These are phyloP conservation scores for Emmonsiellopsis sp. DNA, from an alignment of 2,329 filamentous ascomycete species.

Conservation along the genomic window DNA sequence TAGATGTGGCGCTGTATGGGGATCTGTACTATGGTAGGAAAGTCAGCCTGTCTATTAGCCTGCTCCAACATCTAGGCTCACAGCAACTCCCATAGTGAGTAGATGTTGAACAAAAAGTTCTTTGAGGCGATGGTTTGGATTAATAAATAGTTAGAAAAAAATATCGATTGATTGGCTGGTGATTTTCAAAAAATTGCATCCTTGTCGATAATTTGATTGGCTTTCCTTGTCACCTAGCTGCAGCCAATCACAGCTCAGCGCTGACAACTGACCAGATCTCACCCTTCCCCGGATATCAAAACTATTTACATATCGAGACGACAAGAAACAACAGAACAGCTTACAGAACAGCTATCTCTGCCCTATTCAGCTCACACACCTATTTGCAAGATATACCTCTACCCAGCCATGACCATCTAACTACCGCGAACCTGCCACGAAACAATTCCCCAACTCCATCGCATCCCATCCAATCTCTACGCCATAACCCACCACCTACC, in stretches of 20 bases:
- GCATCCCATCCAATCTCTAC: not conserved
- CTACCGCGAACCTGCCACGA: not conserved
- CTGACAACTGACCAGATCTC: not conserved
- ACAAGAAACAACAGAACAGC: not conserved
- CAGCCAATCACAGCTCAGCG: not conserved
- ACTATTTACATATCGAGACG: not conserved
- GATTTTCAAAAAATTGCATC: no score
- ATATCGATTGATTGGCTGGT: no score
- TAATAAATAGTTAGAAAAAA: no score
- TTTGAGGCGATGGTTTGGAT: no score
- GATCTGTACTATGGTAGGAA: not conserved
- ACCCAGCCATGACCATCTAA: not conserved
- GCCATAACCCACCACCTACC: conserved; percentile 46
- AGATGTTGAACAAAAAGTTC: no score
- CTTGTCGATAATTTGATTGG: no score
- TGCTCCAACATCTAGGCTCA: no score
- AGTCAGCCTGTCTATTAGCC: no score
- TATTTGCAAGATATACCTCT: not conserved
- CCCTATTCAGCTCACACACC: not conserved
- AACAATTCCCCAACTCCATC: not conserved
- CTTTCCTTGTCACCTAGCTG: no score
- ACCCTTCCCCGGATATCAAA: not conserved
- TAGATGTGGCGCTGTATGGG: not conserved
- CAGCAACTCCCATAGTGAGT: no score
- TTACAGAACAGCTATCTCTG: not conserved